Evolutionary conservation across 257 asterid species (phyloP).

Genomic region (Haberlea rhodopensis): DNA sequence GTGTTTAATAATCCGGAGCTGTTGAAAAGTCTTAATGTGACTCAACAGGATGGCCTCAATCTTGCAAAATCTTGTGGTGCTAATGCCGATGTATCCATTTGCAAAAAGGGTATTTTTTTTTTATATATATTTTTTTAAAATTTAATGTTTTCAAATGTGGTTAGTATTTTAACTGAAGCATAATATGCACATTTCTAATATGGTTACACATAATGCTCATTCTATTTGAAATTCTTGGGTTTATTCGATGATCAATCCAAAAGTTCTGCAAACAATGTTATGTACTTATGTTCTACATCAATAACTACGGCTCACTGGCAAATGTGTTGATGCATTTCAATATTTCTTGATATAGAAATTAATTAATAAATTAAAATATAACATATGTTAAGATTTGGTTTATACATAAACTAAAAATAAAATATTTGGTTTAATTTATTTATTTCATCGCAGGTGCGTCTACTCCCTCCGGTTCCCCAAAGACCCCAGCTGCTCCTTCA

Average conservation of each 20-base stretch:
- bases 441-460: not conserved
- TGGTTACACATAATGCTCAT: not conserved
- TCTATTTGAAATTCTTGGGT: not conserved
- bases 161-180: too few relatives aligned
- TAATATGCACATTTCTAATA: not conserved
- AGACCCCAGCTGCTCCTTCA: constrained; percentile 18
- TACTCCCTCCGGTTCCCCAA: not conserved
- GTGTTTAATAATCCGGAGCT: constrained; percentile 32
- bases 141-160: not conserved
- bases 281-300: too few relatives aligned
- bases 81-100: constrained; percentile 33
- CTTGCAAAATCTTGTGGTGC: constrained; percentile 47
- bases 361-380: not conserved
- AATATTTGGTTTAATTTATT: not conserved
- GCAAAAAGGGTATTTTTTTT: constrained; percentile 25
- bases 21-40: constrained; percentile 33
- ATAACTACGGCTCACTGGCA: too few relatives aligned
- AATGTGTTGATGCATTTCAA: too few relatives aligned
- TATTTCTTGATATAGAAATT: too few relatives aligned
- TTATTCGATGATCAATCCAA: too few relatives aligned
- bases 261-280: too few relatives aligned
- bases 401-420: too few relatives aligned
- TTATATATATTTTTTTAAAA: too few relatives aligned
- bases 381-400: not conserved
- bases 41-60: constrained; percentile 33